phyloP scores from a whole-genome alignment of 371 early-diverging fungal genomes.

The Polyrhizophydium stewartii region DNA sequence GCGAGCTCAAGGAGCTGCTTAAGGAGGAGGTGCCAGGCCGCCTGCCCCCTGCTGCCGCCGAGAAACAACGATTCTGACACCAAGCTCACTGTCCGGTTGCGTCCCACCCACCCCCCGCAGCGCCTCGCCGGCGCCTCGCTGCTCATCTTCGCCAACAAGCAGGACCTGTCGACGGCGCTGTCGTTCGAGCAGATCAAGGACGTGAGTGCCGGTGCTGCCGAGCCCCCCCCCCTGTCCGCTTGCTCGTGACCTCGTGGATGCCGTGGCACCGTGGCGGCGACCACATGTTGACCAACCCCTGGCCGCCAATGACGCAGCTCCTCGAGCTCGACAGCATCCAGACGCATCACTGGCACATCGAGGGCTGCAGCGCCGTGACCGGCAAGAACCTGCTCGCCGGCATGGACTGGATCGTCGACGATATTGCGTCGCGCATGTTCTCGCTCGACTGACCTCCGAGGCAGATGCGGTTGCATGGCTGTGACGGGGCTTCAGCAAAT shows the following conservation, averaged over 20 bases:
- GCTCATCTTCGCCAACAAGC: conserved; percentile 94
- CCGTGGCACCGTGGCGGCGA: neutral
- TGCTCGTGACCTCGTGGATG: no score
- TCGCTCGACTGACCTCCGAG: conserved; percentile 40
- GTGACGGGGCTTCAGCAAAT: no score
- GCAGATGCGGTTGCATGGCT: no score
- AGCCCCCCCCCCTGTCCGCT: no score
- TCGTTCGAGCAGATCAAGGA: conserved; percentile 66
- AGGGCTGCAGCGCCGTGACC: conserved; percentile 85
- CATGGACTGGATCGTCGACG: conserved; percentile 90
- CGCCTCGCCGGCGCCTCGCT: conserved; percentile 89
- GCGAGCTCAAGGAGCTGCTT: conserved; percentile 72
- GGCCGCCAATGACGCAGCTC: conserved; percentile 32
- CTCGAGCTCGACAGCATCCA: conserved; percentile 69
- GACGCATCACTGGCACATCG: conserved; percentile 91
- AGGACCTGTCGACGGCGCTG: conserved; percentile 86
- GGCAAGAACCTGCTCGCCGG: conserved; percentile 82
- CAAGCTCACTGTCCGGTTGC: no score
- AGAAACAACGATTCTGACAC: no score
- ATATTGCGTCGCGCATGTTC: conserved; percentile 84
- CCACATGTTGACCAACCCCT: neutral
- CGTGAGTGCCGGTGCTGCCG: conserved; percentile 22
- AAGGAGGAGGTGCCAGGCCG: conserved; percentile 83
- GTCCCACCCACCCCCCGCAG: no score
- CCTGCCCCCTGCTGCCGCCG: no score